Percentiles rank a stretch among this genome's conserved stretches.
Evolutionary conservation across 768 basidiomycete species (phyloP).

Genomic region (Mycena rebaudengoi): DNA sequence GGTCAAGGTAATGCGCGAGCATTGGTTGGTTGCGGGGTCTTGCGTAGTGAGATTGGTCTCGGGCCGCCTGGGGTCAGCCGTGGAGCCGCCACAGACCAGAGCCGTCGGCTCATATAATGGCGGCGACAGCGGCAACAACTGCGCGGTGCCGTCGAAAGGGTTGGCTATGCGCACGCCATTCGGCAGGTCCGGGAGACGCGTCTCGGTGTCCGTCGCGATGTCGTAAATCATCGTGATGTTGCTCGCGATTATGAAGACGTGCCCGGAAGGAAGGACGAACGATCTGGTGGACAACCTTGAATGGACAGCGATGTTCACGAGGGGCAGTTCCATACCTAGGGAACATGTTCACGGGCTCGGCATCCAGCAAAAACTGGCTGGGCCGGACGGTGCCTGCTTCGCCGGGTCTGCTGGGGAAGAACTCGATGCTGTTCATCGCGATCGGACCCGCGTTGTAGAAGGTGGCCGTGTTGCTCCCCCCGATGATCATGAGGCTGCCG

Average conservation of each 20-base stretch:
- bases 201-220: conserved; percentile 48
- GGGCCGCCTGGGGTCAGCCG: conserved; percentile 52
- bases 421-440: conserved; percentile 17
- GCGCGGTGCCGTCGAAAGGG: conserved; percentile 62
- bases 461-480: conserved; percentile 44
- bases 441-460: conserved; percentile 10
- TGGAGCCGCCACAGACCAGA: conserved; percentile 62
- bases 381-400: conserved; percentile 8
- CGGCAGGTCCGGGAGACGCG: conserved; percentile 58
- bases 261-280: conserved; percentile 59
- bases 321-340: conserved; percentile 17
- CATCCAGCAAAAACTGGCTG: conserved; percentile 15
- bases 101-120: conserved; percentile 57
- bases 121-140: conserved; percentile 58
- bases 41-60: conserved; percentile 55
- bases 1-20: conserved; percentile 58
- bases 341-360: conserved; percentile 22
- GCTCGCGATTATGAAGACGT: conserved; percentile 62
- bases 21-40: conserved; percentile 61
- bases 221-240: conserved; percentile 46
- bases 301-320: conserved; percentile 38
- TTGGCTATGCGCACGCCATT: conserved; percentile 68
- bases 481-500: conserved; percentile 29
- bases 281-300: conserved; percentile 45
- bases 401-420: conserved; percentile 16